Percentiles rank a stretch among this genome's conserved stretches.
phyloP scores from a whole-genome alignment of 441 rosid species.

The Adansonia madagascariensis region DNA sequence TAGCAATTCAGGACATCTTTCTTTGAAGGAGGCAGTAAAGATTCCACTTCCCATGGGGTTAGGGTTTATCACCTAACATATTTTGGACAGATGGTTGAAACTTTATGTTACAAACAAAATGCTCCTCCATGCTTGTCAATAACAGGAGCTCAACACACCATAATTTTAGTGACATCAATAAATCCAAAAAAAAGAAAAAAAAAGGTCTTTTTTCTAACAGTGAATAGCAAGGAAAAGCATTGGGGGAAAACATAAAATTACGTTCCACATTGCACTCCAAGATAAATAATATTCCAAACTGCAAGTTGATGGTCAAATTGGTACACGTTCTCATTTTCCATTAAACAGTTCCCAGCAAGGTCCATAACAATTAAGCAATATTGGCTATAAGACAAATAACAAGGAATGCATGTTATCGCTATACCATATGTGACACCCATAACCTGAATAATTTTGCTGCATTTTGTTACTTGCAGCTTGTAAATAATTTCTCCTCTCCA shows the following conservation, averaged over 20 bases:
- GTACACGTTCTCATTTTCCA: constrained; percentile 19
- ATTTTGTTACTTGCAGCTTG: constrained; percentile 23
- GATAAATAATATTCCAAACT: constrained; percentile 13
- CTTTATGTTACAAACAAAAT: neutral
- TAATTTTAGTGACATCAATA: neutral
- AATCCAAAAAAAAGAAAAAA: neutral
- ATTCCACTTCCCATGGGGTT: no score
- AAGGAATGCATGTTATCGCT: constrained; percentile 22
- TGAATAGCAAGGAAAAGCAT: neutral
- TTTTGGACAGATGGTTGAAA: neutral
- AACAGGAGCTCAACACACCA: neutral
- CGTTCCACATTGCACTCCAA: constrained; percentile 19
- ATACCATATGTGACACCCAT: constrained; percentile 26
- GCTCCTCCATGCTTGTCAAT: neutral
- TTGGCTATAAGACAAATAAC: constrained; percentile 22
- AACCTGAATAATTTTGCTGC: constrained; percentile 26
- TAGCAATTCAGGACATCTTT: no score
- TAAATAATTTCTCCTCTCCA: constrained; percentile 17
- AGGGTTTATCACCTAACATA: neutral
- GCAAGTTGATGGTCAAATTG: constrained; percentile 19
- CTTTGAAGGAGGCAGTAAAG: no score
- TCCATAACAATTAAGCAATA: constrained; percentile 21
- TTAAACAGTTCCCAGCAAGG: constrained; percentile 22
- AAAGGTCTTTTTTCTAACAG: neutral
- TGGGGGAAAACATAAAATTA: neutral